Evolutionary conservation across 1,139 yeast species (phyloP).

Genomic region (Suhomyces chickasaworum): DNA sequence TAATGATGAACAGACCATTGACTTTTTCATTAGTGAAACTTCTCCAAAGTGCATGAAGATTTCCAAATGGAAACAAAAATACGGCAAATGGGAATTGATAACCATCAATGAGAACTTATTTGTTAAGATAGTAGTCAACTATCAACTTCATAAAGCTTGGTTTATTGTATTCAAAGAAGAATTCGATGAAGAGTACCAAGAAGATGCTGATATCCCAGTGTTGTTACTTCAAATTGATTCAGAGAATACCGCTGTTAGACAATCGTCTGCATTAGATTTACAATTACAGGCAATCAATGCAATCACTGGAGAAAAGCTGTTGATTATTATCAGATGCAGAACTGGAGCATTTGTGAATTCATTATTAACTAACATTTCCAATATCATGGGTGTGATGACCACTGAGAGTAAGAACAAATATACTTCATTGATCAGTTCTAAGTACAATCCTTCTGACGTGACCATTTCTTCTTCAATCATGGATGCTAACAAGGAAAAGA

Average conservation of each 20-base stretch:
- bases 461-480: slow-evolving; percentile 44
- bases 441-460: slow-evolving; percentile 28
- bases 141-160: slow-evolving; percentile 39
- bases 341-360: slow-evolving; percentile 30
- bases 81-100: slow-evolving; percentile 51
- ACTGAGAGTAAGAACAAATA: slow-evolving; percentile 20
- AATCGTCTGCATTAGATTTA: slow-evolving; percentile 45
- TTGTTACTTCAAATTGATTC: slow-evolving; percentile 35
- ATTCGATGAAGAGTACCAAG: slow-evolving; percentile 32
- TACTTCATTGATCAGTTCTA: slow-evolving; percentile 23
- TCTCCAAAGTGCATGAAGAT: slow-evolving; percentile 41
- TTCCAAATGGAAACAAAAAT: slow-evolving; percentile 46
- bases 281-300: slow-evolving; percentile 39
- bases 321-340: slow-evolving; percentile 40
- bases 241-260: slow-evolving; percentile 29
- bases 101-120: slow-evolving; percentile 41
- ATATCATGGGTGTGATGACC: slow-evolving; percentile 30
- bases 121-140: slow-evolving; percentile 42
- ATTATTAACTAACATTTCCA: slow-evolving; percentile 30
- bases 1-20: slow-evolving; percentile 44
- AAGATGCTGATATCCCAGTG: slow-evolving; percentile 40
- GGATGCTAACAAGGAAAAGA: slow-evolving; percentile 19
- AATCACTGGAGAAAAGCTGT: slow-evolving; percentile 31
- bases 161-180: slow-evolving; percentile 46
- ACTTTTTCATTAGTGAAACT: slow-evolving; percentile 40